Conservation (phyloP, 1,139 yeast genomes). For the Eremothecium gossypii region DNA sequence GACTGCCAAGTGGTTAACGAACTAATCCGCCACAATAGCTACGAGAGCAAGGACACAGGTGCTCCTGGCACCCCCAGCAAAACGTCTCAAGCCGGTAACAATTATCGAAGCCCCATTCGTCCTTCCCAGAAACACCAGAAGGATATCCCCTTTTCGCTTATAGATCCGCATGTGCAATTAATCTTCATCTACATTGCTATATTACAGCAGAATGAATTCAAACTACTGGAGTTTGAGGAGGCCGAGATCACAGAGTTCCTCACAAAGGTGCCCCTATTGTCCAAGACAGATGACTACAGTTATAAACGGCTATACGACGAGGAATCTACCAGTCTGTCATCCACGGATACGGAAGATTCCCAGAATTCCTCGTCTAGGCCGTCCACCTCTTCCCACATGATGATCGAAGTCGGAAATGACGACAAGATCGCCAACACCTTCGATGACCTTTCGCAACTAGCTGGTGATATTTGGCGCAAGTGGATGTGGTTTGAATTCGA, state of each 20-base stretch:
- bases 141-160: slow-evolving; percentile 49
- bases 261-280: slow-evolving; percentile 39
- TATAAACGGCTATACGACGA: slow-evolving; percentile 22
- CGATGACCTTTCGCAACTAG: slow-evolving; percentile 52
- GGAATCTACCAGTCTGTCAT: slow-evolving; percentile 8
- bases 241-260: slow-evolving; percentile 78
- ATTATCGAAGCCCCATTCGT: slow-evolving; percentile 2
- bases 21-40: slow-evolving; percentile 21
- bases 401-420: slow-evolving; percentile 29
- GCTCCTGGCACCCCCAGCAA: neutral
- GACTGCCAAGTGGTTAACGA: slow-evolving; percentile 27
- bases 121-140: slow-evolving; percentile 13
- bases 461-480: slow-evolving; percentile 83
- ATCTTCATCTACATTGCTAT: slow-evolving; percentile 71
- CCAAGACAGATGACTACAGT: slow-evolving; percentile 27
- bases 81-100: neutral
- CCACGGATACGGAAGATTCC: slow-evolving; percentile 9
- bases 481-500: slow-evolving; percentile 71
- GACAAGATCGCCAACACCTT: slow-evolving; percentile 33
- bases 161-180: slow-evolving; percentile 73
- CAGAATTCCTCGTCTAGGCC: slow-evolving; percentile 6
- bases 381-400: slow-evolving; percentile 18
- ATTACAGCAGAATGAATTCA: slow-evolving; percentile 68
- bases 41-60: slow-evolving; percentile 13
- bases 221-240: slow-evolving; percentile 77